Percentiles rank a stretch among this genome's conserved stretches.
phyloP scores from a whole-genome alignment of 495 filamentous ascomycete species.

The Lasiosphaeria hispida region DNA sequence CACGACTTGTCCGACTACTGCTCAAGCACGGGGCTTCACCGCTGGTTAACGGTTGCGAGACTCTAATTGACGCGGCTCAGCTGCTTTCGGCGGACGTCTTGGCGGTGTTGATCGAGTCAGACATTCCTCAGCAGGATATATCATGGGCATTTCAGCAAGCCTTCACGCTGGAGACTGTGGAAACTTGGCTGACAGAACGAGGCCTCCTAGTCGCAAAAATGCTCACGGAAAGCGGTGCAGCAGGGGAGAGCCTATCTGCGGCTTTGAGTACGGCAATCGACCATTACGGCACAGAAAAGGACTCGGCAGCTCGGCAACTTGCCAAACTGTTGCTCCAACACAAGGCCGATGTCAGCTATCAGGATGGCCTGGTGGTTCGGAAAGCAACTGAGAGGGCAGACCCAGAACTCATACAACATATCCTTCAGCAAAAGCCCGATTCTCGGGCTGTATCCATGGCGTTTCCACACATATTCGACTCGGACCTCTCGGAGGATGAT shows the following conservation, averaged over 20 bases:
- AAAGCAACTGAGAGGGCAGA: conserved; percentile 41
- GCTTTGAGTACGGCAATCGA: conserved; percentile 39
- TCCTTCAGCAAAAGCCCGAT: conserved; percentile 38
- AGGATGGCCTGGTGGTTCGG: conserved; percentile 40
- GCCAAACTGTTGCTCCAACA: conserved; percentile 33
- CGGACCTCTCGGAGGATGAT: conserved; percentile 35
- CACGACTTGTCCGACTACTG: conserved; percentile 40
- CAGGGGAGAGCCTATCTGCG: conserved; percentile 37
- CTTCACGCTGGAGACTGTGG: conserved; percentile 31
- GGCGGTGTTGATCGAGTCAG: conserved; percentile 31
- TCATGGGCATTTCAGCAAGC: conserved; percentile 39
- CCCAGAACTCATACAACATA: conserved; percentile 35
- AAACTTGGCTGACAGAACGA: conserved; percentile 37
- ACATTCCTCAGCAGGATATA: conserved; percentile 35
- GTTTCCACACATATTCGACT: conserved; percentile 43
- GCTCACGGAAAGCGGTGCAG: conserved; percentile 42
- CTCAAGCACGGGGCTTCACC: conserved; percentile 43
- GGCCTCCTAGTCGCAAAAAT: conserved; percentile 38
- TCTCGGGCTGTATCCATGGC: conserved; percentile 40
- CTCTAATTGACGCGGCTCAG: conserved; percentile 41
- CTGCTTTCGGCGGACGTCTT: conserved; percentile 35
- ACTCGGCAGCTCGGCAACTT: conserved; percentile 35
- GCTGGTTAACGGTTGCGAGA: conserved; percentile 41
- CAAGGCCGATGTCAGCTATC: conserved; percentile 40
- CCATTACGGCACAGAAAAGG: conserved; percentile 28